Conservation (phyloP, 2,329 filamentous ascomycete species). For the Lojkania enalia region DNA sequence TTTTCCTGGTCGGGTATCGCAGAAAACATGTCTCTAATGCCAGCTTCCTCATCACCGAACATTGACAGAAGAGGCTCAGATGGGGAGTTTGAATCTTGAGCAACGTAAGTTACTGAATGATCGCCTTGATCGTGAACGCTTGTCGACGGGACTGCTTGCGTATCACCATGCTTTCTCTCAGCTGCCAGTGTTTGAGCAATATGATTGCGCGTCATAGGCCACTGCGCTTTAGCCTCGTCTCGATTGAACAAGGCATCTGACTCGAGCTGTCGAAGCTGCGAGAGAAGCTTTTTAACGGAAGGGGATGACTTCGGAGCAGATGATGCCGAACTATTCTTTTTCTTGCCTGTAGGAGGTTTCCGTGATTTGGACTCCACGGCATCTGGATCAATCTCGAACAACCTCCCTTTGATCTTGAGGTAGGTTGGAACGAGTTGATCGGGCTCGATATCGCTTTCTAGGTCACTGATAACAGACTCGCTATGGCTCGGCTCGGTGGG, state of each 20-base stretch:
- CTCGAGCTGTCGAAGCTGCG: constrained; percentile 76
- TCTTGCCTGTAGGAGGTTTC: constrained; percentile 34
- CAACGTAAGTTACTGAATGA: background rate
- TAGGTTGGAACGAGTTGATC: constrained; percentile 69
- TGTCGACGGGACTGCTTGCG: background rate
- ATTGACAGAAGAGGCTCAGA: background rate
- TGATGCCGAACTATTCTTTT: constrained; percentile 23
- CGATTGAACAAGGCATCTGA: constrained; percentile 59
- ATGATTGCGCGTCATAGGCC: constrained; percentile 49
- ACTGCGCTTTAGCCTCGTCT: constrained; percentile 50
- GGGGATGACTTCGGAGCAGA: constrained; percentile 36
- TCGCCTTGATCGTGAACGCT: constrained; percentile 20
- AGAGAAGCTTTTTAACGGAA: constrained; percentile 66
- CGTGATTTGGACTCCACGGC: constrained; percentile 55
- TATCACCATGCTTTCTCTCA: constrained; percentile 18
- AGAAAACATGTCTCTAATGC: constrained; percentile 63
- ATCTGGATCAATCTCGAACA: constrained; percentile 56
- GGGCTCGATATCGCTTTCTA: constrained; percentile 55
- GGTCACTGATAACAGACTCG: constrained; percentile 51
- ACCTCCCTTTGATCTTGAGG: constrained; percentile 67
- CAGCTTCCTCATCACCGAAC: constrained; percentile 57
- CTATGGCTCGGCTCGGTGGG: constrained; percentile 19
- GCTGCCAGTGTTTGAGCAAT: constrained; percentile 46
- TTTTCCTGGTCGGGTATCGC: constrained; percentile 48
- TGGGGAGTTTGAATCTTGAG: constrained; percentile 3